A percentile compares a stretch with the other conserved stretches of the same genome.
phyloP scores from a whole-genome alignment of 108 stramenopile species.

The Cyclotella kingstonii region DNA sequence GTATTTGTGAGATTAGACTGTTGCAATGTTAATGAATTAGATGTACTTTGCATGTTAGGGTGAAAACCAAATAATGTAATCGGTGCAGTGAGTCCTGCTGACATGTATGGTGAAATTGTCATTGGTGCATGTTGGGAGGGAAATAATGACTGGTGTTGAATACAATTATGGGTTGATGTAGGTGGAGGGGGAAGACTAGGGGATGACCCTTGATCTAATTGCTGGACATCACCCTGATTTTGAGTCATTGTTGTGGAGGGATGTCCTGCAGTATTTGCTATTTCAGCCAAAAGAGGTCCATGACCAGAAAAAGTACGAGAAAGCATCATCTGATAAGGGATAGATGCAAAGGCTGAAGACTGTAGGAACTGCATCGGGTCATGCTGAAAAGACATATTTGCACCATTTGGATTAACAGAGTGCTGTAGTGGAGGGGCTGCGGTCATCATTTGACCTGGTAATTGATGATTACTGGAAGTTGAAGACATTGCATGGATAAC shows the following conservation, averaged over 20 bases:
- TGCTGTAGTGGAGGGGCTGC: not conserved
- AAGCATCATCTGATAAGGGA: slow-evolving; percentile 1
- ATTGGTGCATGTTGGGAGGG: slow-evolving; percentile 5
- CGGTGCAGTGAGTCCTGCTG: not conserved
- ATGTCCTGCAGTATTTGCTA: not conserved
- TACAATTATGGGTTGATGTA: not conserved
- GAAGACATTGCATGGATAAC: slow-evolving; percentile 16
- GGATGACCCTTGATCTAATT: not conserved
- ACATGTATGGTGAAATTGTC: slow-evolving; percentile 2
- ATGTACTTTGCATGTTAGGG: slow-evolving; percentile 6
- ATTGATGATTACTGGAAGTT: not conserved
- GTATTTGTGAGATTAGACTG: not conserved
- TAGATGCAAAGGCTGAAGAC: slow-evolving; percentile 2
- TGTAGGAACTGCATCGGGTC: not conserved
- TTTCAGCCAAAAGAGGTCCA: not conserved
- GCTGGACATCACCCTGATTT: not conserved
- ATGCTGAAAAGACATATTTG: not conserved
- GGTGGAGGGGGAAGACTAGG: not conserved
- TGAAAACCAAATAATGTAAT: not conserved
- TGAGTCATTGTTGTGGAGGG: not conserved
- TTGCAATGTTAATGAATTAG: slow-evolving; percentile 3
- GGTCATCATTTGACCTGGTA: not conserved
- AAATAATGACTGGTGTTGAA: not conserved
- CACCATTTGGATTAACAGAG: not conserved
- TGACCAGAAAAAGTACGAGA: not conserved